These are phyloP conservation scores for Discostella stelligeroides DNA, from an alignment of 108 stramenopile genomes.

Conservation along the genomic window DNA sequence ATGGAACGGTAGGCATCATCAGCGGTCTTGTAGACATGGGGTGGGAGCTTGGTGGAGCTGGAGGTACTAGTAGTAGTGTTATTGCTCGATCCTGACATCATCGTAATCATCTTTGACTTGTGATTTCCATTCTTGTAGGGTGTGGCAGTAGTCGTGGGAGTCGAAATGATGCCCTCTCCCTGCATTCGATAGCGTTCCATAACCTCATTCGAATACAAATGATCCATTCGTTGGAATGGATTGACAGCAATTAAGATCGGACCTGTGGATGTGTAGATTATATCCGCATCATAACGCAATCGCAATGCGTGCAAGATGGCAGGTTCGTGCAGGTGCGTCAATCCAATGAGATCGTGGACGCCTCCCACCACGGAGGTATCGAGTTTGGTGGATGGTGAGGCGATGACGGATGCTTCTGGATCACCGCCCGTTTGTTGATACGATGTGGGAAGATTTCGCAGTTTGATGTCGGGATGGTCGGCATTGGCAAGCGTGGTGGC, in stretches of 20 bases:
- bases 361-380: constrained; percentile 13
- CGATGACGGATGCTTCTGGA: constrained; percentile 59
- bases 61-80: constrained; percentile 9
- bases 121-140: constrained; percentile 43
- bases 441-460: constrained; percentile 69
- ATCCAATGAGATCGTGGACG: constrained; percentile 74
- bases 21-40: constrained; percentile 94
- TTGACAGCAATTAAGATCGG: constrained; percentile 94
- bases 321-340: constrained; percentile 86
- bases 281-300: constrained; percentile 74
- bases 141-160: constrained; percentile 45
- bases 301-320: constrained; percentile 84
- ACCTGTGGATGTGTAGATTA: constrained; percentile 92
- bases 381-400: constrained; percentile 44
- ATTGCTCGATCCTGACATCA: constrained; percentile 27
- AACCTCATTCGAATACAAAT: constrained; percentile 70
- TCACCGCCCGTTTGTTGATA: constrained; percentile 55
- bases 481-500: constrained; percentile 71
- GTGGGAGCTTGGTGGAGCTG: constrained; percentile 49
- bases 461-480: constrained; percentile 80
- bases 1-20: constrained; percentile 96
- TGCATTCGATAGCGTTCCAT: constrained; percentile 82
- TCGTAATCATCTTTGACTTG: constrained; percentile 10
- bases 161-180: constrained; percentile 52
- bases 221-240: constrained; percentile 91